Conservation (phyloP, 73 alveolate genomes). For the Paramecium sonneborni region DNA sequence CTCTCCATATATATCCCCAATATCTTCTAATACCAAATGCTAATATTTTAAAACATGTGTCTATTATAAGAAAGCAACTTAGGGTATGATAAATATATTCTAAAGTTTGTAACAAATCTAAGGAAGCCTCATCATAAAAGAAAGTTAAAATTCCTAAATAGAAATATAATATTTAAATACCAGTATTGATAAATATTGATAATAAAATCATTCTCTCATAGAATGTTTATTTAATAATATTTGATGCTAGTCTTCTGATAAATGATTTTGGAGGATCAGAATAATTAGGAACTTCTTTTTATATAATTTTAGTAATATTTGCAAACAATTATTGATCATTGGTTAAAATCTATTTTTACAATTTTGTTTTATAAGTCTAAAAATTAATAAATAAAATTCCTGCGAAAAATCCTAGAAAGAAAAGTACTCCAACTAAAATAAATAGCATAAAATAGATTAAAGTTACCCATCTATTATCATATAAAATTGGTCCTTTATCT, state of each 20-base stretch:
- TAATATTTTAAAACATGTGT: neutral
- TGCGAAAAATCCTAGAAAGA: slow-evolving; percentile 43
- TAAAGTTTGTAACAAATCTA: neutral
- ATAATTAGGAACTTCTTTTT: slow-evolving; percentile 3
- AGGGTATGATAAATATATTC: neutral
- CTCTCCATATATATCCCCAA: slow-evolving; percentile 56
- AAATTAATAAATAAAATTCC: slow-evolving; percentile 25
- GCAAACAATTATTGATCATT: slow-evolving; percentile 14
- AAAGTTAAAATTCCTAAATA: neutral
- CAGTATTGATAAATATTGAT: neutral
- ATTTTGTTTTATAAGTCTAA: neutral
- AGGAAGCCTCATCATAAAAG: neutral
- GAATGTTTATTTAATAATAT: neutral
- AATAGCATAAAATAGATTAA: neutral
- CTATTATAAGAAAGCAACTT: neutral
- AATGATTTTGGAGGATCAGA: slow-evolving; percentile 52
- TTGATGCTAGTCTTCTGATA: neutral
- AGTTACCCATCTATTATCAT: slow-evolving; percentile 29
- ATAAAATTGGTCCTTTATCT: neutral
- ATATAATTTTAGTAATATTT: neutral
- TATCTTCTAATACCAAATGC: slow-evolving; percentile 31
- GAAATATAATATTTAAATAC: neutral
- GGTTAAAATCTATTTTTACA: neutral
- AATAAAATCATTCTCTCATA: slow-evolving; percentile 1
- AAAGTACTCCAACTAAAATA: neutral